Percentiles rank a stretch among this genome's conserved stretches.
Evolutionary conservation across 177 flowering plant species (phyloP).

Genomic region (Vitis hybrid): DNA sequence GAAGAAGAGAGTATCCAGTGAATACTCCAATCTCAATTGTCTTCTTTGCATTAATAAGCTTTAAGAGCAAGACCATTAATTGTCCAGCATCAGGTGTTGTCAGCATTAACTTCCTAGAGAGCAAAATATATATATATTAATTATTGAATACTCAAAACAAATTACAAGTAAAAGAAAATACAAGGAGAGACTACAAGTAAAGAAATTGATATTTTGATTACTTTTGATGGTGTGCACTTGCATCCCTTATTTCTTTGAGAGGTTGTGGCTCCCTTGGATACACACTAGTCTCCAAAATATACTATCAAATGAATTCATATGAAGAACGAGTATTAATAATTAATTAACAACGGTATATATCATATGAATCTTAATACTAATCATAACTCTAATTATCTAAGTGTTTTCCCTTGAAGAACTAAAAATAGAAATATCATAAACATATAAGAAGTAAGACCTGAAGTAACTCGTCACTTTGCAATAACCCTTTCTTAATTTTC

Average conservation of each 20-base stretch:
- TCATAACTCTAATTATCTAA: too few relatives aligned
- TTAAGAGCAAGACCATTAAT: conserved; percentile 34
- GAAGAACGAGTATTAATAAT: background rate
- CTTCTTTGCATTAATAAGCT: conserved; percentile 30
- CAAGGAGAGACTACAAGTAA: too few relatives aligned
- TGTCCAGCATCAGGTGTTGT: conserved; percentile 43
- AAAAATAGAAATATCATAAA: too few relatives aligned
- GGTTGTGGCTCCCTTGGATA: conserved; percentile 25
- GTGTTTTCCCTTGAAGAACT: fast-evolving
- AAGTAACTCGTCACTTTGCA: too few relatives aligned
- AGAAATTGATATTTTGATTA: background rate
- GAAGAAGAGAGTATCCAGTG: conserved; percentile 45
- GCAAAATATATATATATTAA: too few relatives aligned
- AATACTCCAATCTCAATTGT: conserved; percentile 45
- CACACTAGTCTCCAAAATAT: conserved; percentile 30
- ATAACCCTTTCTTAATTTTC: too few relatives aligned
- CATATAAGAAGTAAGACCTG: too few relatives aligned
- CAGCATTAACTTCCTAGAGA: too few relatives aligned
- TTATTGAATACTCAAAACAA: too few relatives aligned
- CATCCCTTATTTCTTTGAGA: conserved; percentile 25
- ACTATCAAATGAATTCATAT: conserved; percentile 6
- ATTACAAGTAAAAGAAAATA: too few relatives aligned
- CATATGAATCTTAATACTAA: too few relatives aligned
- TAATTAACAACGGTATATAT: background rate
- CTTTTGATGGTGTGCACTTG: conserved; percentile 20